A percentile compares a stretch with the other conserved stretches of the same genome.
These are phyloP conservation scores for Apium graveolens DNA, from an alignment of 129 eudicot species.

Conservation along the genomic window DNA sequence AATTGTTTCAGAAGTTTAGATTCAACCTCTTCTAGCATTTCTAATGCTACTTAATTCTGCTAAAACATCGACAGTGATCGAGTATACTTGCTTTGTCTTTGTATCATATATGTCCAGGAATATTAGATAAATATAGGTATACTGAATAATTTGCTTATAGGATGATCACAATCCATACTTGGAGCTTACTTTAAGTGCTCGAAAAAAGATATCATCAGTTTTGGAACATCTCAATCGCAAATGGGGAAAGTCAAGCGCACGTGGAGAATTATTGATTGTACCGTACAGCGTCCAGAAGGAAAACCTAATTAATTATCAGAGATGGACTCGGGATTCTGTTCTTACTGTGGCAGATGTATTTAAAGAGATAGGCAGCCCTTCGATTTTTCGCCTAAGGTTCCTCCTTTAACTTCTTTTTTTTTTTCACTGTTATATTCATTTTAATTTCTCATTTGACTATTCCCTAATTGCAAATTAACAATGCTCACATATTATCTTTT, in stretches of 20 bases:
- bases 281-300: conserved; percentile 1
- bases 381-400: conserved; percentile 74
- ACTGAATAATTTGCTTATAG: too few species aligned
- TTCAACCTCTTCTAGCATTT: neutral
- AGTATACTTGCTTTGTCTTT: neutral
- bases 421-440: neutral
- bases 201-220: conserved; percentile 74
- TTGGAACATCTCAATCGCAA: conserved; percentile 73
- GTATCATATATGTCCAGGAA: neutral
- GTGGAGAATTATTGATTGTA: conserved; percentile 38
- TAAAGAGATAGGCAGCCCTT: conserved; percentile 60
- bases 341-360: conserved; percentile 72
- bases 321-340: conserved; percentile 64
- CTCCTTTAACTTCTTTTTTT: neutral
- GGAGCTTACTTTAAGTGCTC: conserved; percentile 72
- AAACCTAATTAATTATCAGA: conserved; percentile 5
- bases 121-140: too few species aligned
- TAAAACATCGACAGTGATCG: neutral
- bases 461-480: neutral
- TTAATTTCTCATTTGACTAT: neutral
- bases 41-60: neutral
- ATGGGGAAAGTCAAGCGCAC: conserved; percentile 70
- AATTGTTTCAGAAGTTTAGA: neutral
- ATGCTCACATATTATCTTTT: neutral
- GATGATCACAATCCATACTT: conserved; percentile 67